These are phyloP conservation scores for Cyanophora paradoxa DNA, from an alignment of 78 protist genomes.

Conservation along the genomic window DNA sequence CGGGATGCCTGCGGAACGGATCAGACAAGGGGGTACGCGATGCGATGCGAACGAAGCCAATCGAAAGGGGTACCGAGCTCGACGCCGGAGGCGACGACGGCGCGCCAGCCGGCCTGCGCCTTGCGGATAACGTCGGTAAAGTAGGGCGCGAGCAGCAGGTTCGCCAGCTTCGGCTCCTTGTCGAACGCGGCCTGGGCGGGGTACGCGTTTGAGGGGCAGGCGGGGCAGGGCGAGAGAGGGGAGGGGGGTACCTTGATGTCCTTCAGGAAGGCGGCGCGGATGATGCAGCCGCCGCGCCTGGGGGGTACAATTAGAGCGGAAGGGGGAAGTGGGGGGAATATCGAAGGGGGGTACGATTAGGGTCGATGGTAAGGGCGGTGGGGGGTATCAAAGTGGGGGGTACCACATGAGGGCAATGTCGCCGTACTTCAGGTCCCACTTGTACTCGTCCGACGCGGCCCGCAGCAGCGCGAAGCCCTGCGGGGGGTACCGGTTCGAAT, in stretches of 20 bases:
- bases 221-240: background rate
- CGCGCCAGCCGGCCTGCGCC: conserved; percentile 31
- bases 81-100: conserved; percentile 27
- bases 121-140: conserved; percentile 31
- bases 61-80: too few relatives aligned
- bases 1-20: conserved; percentile 59
- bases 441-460: conserved; percentile 9
- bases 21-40: background rate
- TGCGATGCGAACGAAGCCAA: background rate
- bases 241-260: conserved; percentile 44
- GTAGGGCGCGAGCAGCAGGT: conserved; percentile 63
- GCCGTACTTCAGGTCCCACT: conserved; percentile 76
- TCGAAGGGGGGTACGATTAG: too few relatives aligned
- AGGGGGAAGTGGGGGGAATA: too few relatives aligned
- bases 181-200: conserved; percentile 65
- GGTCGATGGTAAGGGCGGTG: too few relatives aligned
- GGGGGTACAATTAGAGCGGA: too few relatives aligned
- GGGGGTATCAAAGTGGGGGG: too few relatives aligned
- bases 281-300: conserved; percentile 97
- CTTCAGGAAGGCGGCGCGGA: conserved; percentile 76
- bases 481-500: background rate
- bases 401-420: conserved; percentile 76
- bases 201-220: background rate
- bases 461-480: conserved; percentile 48
- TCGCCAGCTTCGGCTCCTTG: conserved; percentile 53